Base-by-base conservation (phyloP, 2,329 filamentous ascomycete genomes). In the Xylaria sp. region DNA sequence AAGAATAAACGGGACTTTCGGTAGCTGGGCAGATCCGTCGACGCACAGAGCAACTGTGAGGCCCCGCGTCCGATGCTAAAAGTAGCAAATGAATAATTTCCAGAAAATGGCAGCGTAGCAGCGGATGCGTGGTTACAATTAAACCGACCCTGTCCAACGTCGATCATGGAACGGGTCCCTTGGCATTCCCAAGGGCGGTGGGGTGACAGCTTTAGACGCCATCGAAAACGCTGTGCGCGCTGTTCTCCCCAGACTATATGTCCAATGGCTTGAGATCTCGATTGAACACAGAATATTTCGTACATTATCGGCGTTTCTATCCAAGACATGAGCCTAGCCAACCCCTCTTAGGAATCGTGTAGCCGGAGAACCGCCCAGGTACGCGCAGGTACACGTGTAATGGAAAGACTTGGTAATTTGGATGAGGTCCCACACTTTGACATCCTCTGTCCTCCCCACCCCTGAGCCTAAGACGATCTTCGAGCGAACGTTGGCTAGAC, bases 11-110 rank as follows among this genome's bases (percentile, higher is more conserved):
- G 34, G 54, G n/a, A 41, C 12, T 15, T 15, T 28, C 34, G 12
- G 34, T 56, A 20, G 54, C n/a, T 25, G 20, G 51, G 51, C 37
- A 20, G 54, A 34, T 32, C 63, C 63, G 20, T 52, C 48, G 13
- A 62, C 6, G 50, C 51, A 63, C 54, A 46, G 57, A 28, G 34
- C 50, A 54, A 10, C 63, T 67, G 63, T 64, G 56, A 50, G 60
- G 15, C 62, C 66, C 66, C 62, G 66, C 44, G 28, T 65, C 51
- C 20, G 37, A 54, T 71, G 60, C 61, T 68, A 68, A 68, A 68
- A 72, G 65, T 68, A 70, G 68, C 68, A 72, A 64, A 20, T n/a
- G 39, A 37, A 72, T 63, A 67, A 72, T 72, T 71, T 72, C 70
- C 68, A 70, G 65, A 70, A 72, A 46, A 66, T 63, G 20, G 56